Evolutionary conservation across 495 filamentous ascomycete species (phyloP).

Genomic region (Penicillium maclennaniae): DNA sequence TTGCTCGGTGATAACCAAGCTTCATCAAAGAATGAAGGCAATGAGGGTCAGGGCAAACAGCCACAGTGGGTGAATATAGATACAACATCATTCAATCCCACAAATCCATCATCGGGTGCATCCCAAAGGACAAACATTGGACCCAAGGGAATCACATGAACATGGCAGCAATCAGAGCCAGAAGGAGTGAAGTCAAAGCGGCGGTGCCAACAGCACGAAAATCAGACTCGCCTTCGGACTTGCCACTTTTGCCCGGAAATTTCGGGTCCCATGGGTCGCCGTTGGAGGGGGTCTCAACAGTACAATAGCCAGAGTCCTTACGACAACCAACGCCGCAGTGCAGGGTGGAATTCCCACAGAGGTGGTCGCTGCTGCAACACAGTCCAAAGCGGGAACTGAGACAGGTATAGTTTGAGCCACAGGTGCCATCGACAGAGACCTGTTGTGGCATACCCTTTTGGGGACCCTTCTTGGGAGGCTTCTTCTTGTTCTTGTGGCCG

Average conservation of each 20-base stretch:
- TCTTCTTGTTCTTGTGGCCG: constrained; percentile 12
- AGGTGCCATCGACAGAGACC: constrained; percentile 51
- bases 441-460: constrained; percentile 27
- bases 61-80: constrained; percentile 9
- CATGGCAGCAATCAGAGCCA: constrained; percentile 24
- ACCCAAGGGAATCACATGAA: constrained; percentile 15
- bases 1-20: not conserved
- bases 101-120: constrained; percentile 6
- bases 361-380: constrained; percentile 40
- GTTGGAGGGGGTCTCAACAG: constrained; percentile 20
- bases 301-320: constrained; percentile 46
- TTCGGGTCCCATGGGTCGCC: constrained; percentile 25
- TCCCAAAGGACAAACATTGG: not conserved
- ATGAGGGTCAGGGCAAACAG: constrained; percentile 3
- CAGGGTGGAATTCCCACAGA: constrained; percentile 46
- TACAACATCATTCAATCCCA: constrained; percentile 1
- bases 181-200: constrained; percentile 21
- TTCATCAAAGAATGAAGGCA: not conserved
- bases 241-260: constrained; percentile 4
- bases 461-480: constrained; percentile 27
- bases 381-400: constrained; percentile 38
- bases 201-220: constrained; percentile 18
- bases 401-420: constrained; percentile 49
- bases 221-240: constrained; percentile 19
- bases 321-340: constrained; percentile 52